These are phyloP conservation scores for Trebouxia sp. DNA, from an alignment of 139 green algal genomes.

Conservation along the genomic window DNA sequence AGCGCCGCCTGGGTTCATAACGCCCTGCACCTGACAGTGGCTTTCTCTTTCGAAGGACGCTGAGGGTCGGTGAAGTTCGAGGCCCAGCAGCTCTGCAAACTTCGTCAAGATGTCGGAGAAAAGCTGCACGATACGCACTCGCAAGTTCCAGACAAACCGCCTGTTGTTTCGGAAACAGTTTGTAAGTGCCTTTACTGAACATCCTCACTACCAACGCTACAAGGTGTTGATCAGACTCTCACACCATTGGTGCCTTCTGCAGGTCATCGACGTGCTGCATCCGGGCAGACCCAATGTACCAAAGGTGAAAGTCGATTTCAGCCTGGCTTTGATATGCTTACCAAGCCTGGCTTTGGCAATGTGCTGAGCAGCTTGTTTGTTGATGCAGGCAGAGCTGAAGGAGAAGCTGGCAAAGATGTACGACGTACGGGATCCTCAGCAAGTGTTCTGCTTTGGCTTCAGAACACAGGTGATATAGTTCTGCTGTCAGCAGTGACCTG, in stretches of 20 bases:
- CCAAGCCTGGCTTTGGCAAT: not conserved
- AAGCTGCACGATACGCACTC: conserved; percentile 89
- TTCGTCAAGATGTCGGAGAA: conserved; percentile 82
- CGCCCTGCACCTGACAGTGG: not conserved
- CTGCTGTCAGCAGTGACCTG: not conserved
- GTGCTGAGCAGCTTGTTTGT: not conserved
- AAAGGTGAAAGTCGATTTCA: conserved; percentile 74
- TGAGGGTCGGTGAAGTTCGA: not conserved
- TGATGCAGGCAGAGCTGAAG: conserved; percentile 81
- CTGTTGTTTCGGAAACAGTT: conserved; percentile 93
- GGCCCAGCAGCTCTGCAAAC: not conserved
- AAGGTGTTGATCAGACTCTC: not conserved
- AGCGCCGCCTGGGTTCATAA: conserved; percentile 10
- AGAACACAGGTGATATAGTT: conserved; percentile 77
- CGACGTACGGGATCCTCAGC: conserved; percentile 86
- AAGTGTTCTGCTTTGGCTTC: conserved; percentile 96
- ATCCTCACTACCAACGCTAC: not conserved
- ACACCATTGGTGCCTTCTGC: conserved; percentile 5
- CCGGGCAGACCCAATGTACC: conserved; percentile 93
- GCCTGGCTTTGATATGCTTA: not conserved
- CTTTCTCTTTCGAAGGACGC: conserved; percentile 7
- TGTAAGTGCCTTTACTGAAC: conserved; percentile 58
- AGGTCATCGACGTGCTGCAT: conserved; percentile 98
- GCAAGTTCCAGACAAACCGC: conserved; percentile 98
- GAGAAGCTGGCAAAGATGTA: conserved; percentile 98